These are phyloP conservation scores for Acarospora socialis DNA, from an alignment of 2,329 filamentous ascomycete species.

Conservation along the genomic window DNA sequence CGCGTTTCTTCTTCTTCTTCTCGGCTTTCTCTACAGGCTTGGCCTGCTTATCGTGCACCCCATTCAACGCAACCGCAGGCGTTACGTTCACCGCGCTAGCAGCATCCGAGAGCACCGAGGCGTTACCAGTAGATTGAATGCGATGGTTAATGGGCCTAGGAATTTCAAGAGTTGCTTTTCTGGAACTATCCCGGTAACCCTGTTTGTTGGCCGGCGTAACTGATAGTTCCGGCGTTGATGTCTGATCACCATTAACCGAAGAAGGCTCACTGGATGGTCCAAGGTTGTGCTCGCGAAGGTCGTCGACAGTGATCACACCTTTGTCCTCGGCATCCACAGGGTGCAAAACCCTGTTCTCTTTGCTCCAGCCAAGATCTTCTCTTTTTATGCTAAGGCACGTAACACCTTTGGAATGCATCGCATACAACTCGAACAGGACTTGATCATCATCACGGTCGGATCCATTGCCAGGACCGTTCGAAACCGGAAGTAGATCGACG, in stretches of 20 bases:
- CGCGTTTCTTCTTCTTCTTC: conserved; percentile 56
- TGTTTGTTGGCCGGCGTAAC: conserved; percentile 11
- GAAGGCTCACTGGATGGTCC: conserved; percentile 27
- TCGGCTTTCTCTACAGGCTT: conserved; percentile 43
- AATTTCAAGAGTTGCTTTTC: conserved; percentile 16
- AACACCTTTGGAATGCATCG: conserved; percentile 96
- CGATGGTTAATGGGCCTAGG: no score
- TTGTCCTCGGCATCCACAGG: conserved; percentile 61
- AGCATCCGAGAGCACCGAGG: no score
- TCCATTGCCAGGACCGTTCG: conserved; percentile 36
- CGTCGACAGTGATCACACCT: conserved; percentile 60
- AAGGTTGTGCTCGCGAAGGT: conserved; percentile 42
- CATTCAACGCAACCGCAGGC: conserved; percentile 13
- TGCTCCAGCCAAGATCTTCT: conserved; percentile 79
- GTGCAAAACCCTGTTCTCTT: conserved; percentile 73
- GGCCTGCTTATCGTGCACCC: conserved; percentile 14
- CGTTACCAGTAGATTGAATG: conserved; percentile 23
- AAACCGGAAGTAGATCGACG: conserved; percentile 69
- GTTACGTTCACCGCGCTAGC: conserved; percentile 19
- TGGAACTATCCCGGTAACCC: conserved; percentile 16
- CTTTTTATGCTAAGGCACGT: conserved; percentile 77
- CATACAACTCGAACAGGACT: conserved; percentile 83
- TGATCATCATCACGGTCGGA: conserved; percentile 48
- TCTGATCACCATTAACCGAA: conserved; percentile 32
- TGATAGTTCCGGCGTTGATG: conserved; percentile 20